Conservation (phyloP, 2,329 filamentous ascomycete genomes). For the Paraphoma chrysanthemicola region DNA sequence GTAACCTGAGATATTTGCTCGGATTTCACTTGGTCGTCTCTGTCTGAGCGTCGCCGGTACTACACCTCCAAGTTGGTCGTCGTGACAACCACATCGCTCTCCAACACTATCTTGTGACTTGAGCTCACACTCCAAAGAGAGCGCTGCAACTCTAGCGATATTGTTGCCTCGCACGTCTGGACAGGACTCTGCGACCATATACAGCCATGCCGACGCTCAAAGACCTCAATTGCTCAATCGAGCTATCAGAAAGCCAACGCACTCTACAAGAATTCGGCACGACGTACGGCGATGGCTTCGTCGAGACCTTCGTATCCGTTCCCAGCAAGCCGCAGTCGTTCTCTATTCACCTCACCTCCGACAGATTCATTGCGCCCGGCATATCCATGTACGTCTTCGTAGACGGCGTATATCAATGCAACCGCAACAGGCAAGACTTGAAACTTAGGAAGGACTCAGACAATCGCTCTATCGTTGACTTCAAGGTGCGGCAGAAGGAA, state of each 20-base stretch:
- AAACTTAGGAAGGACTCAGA: conserved; percentile 37
- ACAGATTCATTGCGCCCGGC: conserved; percentile 60
- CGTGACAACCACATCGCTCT: neutral
- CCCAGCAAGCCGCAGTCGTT: conserved; percentile 56
- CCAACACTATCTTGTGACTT: neutral
- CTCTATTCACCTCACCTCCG: conserved; percentile 56
- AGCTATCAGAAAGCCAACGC: conserved; percentile 52
- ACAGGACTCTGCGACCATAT: neutral
- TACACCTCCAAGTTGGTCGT: neutral
- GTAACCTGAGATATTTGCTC: too few relatives aligned
- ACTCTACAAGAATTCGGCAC: conserved; percentile 58
- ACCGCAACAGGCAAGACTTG: conserved; percentile 58
- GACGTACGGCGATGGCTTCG: conserved; percentile 58
- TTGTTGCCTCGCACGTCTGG: too few relatives aligned
- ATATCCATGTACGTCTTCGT: conserved; percentile 64
- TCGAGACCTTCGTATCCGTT: conserved; percentile 60
- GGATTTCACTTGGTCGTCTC: too few relatives aligned
- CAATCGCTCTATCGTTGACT: conserved; percentile 52
- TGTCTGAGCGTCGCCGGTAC: too few relatives aligned
- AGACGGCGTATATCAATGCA: conserved; percentile 65
- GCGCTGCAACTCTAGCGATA: neutral
- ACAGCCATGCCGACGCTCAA: conserved; percentile 61
- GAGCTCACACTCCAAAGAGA: neutral
- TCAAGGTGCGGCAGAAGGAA: conserved; percentile 62
- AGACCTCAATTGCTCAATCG: conserved; percentile 59